Conservation (phyloP, 495 filamentous ascomycete genomes). For the Xylaria longipes region DNA sequence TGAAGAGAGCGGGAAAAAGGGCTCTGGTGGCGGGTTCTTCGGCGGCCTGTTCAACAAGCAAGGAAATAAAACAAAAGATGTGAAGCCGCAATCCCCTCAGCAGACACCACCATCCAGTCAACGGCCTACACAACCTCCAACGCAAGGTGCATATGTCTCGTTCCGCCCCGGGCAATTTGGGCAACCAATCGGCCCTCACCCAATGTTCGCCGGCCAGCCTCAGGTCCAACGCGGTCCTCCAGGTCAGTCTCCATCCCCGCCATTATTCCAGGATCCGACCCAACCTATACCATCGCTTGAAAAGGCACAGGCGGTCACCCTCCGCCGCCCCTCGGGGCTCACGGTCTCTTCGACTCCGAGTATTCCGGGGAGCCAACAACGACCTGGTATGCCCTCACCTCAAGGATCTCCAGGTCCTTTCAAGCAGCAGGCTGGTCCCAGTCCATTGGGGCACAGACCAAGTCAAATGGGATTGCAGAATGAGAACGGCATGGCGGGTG, state of each 20-base stretch:
- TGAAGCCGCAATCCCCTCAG: conserved; percentile 31
- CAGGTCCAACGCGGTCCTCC: conserved; percentile 25
- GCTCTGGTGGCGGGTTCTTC: conserved; percentile 32
- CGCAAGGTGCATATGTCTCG: conserved; percentile 24
- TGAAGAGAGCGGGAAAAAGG: conserved; percentile 38
- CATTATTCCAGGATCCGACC: conserved; percentile 12
- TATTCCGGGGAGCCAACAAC: conserved; percentile 21
- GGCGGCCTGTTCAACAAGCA: conserved; percentile 40
- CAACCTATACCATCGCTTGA: conserved; percentile 31
- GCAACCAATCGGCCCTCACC: conserved; percentile 32
- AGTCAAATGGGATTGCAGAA: conserved; percentile 1
- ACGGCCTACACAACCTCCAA: conserved; percentile 28
- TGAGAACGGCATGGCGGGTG: neutral
- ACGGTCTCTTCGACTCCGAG: conserved; percentile 36
- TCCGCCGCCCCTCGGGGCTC: conserved; percentile 38
- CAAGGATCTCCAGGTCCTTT: conserved; percentile 28
- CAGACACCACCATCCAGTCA: conserved; percentile 25
- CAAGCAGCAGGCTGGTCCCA: conserved; percentile 26
- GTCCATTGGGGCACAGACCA: conserved; percentile 5
- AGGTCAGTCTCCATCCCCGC: conserved; percentile 27
- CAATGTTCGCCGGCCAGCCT: conserved; percentile 34
- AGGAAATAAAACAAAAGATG: conserved; percentile 32
- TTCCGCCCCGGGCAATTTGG: conserved; percentile 36
- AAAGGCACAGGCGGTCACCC: conserved; percentile 34
- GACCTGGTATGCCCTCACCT: conserved; percentile 19